Base-by-base conservation (phyloP, 768 basidiomycete species). In the Mycena vitilis region DNA sequence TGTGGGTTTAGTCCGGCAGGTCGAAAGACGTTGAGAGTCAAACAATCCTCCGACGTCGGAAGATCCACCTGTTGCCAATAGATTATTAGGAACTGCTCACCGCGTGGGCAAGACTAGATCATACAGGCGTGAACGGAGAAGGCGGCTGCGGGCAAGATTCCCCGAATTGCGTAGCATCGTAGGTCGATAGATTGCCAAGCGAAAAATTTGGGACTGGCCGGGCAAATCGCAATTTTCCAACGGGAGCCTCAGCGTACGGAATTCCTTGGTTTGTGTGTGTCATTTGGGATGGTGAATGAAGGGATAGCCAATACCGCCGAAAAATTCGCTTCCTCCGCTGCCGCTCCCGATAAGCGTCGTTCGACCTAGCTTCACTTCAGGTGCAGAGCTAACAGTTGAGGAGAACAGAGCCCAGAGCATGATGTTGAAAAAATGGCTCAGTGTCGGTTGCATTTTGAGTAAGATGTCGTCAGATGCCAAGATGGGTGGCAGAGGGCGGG, bases 1-100 rank as follows among this genome's bases (percentile, higher is more conserved):
- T 37, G 40, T 5, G 51, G 5, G 15, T 38, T 9, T 30, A 65
- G 11, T 11, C 79, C 80, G 2, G 76, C 71, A 0, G 86, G 86
- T 2, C 80, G 76, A 58, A 79, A 81, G n/a, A 87, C 76, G 70
- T 87, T 87, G 55, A 87, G 63, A 5, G 73, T 80, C 44, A 87
- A 74, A 63, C 85, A 85, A 68, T 86, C 57, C 34, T 59, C 57
- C 5, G 57, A 59, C 10, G 36, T 13, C 13, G 57, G 30, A 53
- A 68, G 66, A 62, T 20, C 51, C 5, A 22, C 67, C 49, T 61
- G 44, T 56, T 13, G 38, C 16, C 36, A 25, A 22, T 6, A 11
- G 22, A 42, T 37, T 48, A n/a, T 38, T 5, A 38, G 42, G 10
- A 53, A 13, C 42, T 36, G 42, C 11, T 48, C 23, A 12, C 37